Evolutionary conservation across 2,329 filamentous ascomycete species (phyloP).

Genomic region (Calonectria hawksworthii): DNA sequence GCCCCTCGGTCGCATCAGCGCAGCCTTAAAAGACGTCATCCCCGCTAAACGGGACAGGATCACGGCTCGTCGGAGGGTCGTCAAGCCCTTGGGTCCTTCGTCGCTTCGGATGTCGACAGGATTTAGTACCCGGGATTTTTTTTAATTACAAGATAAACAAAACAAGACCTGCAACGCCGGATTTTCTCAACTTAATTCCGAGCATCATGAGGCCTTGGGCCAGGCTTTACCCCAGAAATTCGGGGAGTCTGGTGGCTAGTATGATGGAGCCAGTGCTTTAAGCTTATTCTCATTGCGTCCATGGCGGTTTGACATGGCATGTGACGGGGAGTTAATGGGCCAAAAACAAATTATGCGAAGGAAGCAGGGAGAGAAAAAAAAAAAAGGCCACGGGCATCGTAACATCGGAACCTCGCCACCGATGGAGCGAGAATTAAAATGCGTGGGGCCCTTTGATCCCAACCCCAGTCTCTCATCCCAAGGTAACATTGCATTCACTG

Average conservation of each 20-base stretch:
- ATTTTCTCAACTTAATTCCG: neutral
- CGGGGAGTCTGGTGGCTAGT: neutral
- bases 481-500: conserved; percentile 12
- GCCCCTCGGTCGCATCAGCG: conserved; percentile 35
- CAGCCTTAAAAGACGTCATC: conserved; percentile 39
- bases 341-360: neutral
- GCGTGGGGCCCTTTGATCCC: conserved; percentile 3
- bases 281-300: conserved; percentile 13
- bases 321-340: conserved; percentile 3
- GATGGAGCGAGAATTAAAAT: neutral
- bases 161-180: neutral
- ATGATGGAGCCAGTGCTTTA: conserved; percentile 21
- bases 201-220: neutral
- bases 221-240: conserved; percentile 5
- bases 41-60: conserved; percentile 18
- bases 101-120: conserved; percentile 19
- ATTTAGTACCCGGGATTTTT: conserved; percentile 9
- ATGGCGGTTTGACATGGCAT: neutral
- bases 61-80: conserved; percentile 32
- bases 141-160: neutral
- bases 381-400: neutral
- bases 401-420: conserved; percentile 18
- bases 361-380: neutral
- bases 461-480: neutral
- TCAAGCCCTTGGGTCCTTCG: neutral